These are phyloP conservation scores for Pestalotiopsis sp. DNA, from an alignment of 2,329 filamentous ascomycete species.

Conservation along the genomic window DNA sequence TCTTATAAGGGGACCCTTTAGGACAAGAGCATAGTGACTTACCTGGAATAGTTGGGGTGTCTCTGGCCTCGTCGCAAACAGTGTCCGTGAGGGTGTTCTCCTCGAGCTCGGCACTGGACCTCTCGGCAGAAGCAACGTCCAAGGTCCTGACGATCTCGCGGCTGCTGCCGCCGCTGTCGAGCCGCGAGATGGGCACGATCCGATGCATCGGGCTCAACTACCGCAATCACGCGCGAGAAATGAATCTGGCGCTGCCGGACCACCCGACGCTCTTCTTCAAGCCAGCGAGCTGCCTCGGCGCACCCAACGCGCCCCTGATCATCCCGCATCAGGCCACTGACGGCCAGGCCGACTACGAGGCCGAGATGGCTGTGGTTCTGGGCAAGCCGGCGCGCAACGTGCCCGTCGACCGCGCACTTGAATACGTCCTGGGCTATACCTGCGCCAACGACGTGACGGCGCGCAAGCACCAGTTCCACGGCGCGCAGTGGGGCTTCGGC, in stretches of 20 bases:
- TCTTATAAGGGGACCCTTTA: too few relatives aligned
- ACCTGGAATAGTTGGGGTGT: constrained; percentile 14
- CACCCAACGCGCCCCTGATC: constrained; percentile 31
- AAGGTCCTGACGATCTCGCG: constrained; percentile 1
- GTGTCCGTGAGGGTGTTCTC: constrained; percentile 11
- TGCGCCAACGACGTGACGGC: constrained; percentile 50
- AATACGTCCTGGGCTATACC: constrained; percentile 49
- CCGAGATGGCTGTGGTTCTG: constrained; percentile 31
- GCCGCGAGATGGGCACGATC: constrained; percentile 15
- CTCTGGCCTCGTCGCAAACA: constrained; percentile 9
- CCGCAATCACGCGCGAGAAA: constrained; percentile 42
- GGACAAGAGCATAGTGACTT: too few relatives aligned
- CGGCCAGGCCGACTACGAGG: constrained; percentile 40
- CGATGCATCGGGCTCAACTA: constrained; percentile 32
- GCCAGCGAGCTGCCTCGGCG: constrained; percentile 35
- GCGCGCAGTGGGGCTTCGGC: constrained; percentile 50
- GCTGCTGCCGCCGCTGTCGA: constrained; percentile 14
- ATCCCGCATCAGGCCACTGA: constrained; percentile 43
- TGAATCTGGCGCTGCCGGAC: constrained; percentile 15
- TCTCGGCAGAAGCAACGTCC: not conserved
- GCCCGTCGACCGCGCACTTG: constrained; percentile 41
- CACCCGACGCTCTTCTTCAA: constrained; percentile 44
- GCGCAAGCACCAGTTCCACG: constrained; percentile 47
- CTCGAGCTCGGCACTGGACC: constrained; percentile 11
- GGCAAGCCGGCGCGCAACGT: constrained; percentile 34